phyloP scores from a whole-genome alignment of 2,329 filamentous ascomycete genomes.

The Ramichloridium luteum region DNA sequence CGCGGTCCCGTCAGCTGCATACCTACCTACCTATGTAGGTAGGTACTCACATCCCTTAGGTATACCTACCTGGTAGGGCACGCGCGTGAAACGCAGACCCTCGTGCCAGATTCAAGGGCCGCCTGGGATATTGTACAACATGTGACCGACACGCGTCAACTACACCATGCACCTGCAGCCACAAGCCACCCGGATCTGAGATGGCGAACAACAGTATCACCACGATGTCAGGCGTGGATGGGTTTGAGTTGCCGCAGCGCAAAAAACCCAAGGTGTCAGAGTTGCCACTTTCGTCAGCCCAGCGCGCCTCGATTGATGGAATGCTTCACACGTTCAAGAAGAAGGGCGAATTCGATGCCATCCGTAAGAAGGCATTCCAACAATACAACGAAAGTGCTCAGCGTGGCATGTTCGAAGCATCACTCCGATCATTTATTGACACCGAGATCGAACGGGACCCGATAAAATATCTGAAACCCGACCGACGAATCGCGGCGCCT shows the following conservation, averaged over 20 bases:
- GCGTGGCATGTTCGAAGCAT: conserved; percentile 30
- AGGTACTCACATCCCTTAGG: no score
- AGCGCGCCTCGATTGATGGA: conserved; percentile 59
- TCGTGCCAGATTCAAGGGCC: no score
- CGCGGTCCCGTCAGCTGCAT: no score
- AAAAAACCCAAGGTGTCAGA: conserved; percentile 62
- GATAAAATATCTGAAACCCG: conserved; percentile 53
- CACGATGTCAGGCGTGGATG: conserved; percentile 15
- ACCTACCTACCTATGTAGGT: no score
- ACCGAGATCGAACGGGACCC: conserved; percentile 66
- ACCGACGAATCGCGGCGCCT: conserved; percentile 60
- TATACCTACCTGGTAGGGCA: no score
- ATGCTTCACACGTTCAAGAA: conserved; percentile 76
- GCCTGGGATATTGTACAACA: no score
- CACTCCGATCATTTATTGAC: conserved; percentile 44
- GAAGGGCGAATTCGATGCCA: conserved; percentile 68
- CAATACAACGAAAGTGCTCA: conserved; percentile 48
- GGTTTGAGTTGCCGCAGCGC: conserved; percentile 25
- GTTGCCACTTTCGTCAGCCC: conserved; percentile 60
- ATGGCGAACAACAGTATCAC: neutral
- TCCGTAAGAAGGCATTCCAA: conserved; percentile 66
- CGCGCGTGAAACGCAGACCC: no score
- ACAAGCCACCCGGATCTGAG: no score
- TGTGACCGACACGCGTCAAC: no score
- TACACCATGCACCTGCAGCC: no score